A percentile compares a stretch with the other conserved stretches of the same genome.
phyloP scores from a whole-genome alignment of 345 rosid species.

The Pugionium dolabratum region DNA sequence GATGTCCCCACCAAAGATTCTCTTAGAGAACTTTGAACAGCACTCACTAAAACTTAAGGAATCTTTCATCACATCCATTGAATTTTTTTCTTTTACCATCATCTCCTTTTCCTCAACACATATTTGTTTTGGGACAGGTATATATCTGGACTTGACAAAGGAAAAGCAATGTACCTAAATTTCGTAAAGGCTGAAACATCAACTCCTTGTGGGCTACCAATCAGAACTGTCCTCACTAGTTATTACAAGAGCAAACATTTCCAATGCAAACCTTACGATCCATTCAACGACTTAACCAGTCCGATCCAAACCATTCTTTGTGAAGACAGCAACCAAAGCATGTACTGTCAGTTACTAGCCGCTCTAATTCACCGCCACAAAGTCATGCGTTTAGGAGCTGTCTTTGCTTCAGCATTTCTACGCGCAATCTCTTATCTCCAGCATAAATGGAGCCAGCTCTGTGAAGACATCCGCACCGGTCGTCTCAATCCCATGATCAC shows the following conservation, averaged over 20 bases:
- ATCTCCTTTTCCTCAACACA: constrained; percentile 21
- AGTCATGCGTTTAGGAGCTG: constrained; percentile 79
- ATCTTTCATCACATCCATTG: constrained; percentile 23
- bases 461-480: constrained; percentile 65
- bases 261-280: constrained; percentile 68
- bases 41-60: constrained; percentile 36
- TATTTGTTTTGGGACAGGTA: constrained; percentile 59
- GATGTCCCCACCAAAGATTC: constrained; percentile 38
- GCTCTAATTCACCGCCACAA: constrained; percentile 71
- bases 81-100: constrained; percentile 19
- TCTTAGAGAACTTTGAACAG: constrained; percentile 20
- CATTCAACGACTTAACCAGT: constrained; percentile 75
- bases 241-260: constrained; percentile 87
- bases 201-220: constrained; percentile 77
- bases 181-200: constrained; percentile 77
- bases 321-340: constrained; percentile 87
- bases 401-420: constrained; percentile 87
- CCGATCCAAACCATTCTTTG: constrained; percentile 85
- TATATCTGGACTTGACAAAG: constrained; percentile 78
- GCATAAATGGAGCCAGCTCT: constrained; percentile 65
- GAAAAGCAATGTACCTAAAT: constrained; percentile 84
- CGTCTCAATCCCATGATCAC: constrained; percentile 72
- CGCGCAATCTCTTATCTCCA: constrained; percentile 82
- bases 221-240: constrained; percentile 85
- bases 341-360: constrained; percentile 87